Base-by-base conservation (phyloP, 331 rosid genomes). In the Arachis monticola region DNA sequence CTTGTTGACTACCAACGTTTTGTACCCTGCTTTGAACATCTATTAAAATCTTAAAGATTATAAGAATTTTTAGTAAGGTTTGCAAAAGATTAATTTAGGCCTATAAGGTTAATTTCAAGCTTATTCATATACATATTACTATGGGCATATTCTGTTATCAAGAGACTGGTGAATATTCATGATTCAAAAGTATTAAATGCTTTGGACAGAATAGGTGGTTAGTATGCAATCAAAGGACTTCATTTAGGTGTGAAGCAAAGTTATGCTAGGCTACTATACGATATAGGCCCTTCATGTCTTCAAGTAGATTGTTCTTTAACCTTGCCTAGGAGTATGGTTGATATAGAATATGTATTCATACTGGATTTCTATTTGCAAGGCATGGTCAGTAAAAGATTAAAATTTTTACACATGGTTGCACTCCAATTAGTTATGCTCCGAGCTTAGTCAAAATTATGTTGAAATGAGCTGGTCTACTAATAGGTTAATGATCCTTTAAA, bases 401-500 rank as follows among this genome's bases (percentile, higher is more conserved):
- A 27, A 27, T 27, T 27, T 27, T 27, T 1, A 27, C 30, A 27
- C 30, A 27, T 27, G 30, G 30, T 27, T 27, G 30, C 30, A 27
- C 30, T 27, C 30, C 30, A 27, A 27, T 27, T 27, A 27, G 30
- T 27, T 27, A 27, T 27, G 30, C 30, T 27, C 30, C 30, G 0
- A 27, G 30, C 30, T 27, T 27, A 27, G 30, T 27, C 30, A 27
- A 27, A 27, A 27, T 27, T 27, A 27, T 27, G 30, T 27, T 27
- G 30, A 27, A 27, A 27, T 27, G 30, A 27, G 30, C 1, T 27
- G 30, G 30, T 27, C 30, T 63, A 48, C 17, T 66, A 58, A 60
- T 81, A 73, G 6, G 48, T 74, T 73, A 70, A 57, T 74, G 74
- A 62, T 74, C 78, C 64, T 46, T 82, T 31, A 60, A 77, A 41